Base-by-base conservation (phyloP, 1,284 basidiomycete species). In the Anthracocystis panici-leucophaei region DNA sequence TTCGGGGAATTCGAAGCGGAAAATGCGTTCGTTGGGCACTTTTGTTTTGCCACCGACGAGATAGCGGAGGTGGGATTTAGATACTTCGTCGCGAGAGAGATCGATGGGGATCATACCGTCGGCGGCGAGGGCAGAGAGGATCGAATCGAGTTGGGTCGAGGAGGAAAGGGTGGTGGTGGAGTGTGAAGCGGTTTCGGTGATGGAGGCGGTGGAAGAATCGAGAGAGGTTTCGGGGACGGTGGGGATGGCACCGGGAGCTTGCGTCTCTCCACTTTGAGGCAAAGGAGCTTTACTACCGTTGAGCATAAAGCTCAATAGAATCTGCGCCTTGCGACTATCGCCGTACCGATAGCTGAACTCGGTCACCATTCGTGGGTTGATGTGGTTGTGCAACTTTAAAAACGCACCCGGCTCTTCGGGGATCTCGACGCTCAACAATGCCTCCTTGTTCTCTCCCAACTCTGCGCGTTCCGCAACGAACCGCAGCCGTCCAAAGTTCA, bases 401-500 rank as follows among this genome's bases (percentile, higher is more conserved):
- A 98, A 99, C 80, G 94, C 96, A 23, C 96, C 96, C 1, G 94
- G 92, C 74, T 87, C 88, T 84, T 99, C 97, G 23, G 96, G 95
- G 58, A 99, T 92, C 82, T 93, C 92, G 40, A 98, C 93, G 78
- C 92, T 93, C 74, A 99, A 88, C 57, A 99, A 88, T 0, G 93
- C 96, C 86, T 99, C 97, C 58, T 92, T 90, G 38, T 95, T 91
- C 86, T 99, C 97, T 78, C 97, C 97, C 35, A 99, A 88, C 85
- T 97, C 95, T 18, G 97, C 97, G 63, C 97, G 93, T 84, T 99
- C 97, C 16, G 97, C 92, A 25, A 99, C 96, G 83, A 99, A 99
- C 8, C 97, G 90, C 50, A 99, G 86, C 27, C 97, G 90, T 76
- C 94, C 93, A 86, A 99, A 99, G 87, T 99, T 98, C 94, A 99